Evolutionary conservation across 768 basidiomycete genomes (phyloP).

Genomic region (Asterophora parasitica): DNA sequence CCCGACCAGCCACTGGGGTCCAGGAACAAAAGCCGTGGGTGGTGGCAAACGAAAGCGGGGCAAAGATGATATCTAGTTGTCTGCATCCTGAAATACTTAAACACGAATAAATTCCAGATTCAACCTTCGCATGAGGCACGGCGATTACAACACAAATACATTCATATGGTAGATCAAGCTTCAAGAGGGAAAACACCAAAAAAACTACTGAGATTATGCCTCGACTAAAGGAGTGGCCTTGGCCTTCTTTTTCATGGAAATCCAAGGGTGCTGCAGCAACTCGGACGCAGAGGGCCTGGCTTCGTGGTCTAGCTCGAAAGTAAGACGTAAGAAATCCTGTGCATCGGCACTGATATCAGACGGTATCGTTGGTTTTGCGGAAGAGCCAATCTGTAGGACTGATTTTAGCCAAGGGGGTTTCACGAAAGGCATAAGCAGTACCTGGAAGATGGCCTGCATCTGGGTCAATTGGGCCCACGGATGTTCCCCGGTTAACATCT

Average conservation of each 20-base stretch:
- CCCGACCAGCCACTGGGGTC: constrained; percentile 92
- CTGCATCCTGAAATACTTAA: neutral
- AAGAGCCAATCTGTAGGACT: constrained; percentile 76
- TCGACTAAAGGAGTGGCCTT: constrained; percentile 12
- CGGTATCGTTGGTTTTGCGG: constrained; percentile 82
- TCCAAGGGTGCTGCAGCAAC: constrained; percentile 72
- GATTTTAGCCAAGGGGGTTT: neutral
- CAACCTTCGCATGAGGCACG: neutral
- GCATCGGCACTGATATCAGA: constrained; percentile 89
- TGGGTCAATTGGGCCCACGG: constrained; percentile 95
- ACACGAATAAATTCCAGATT: neutral
- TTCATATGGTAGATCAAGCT: constrained; percentile 1
- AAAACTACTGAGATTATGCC: constrained; percentile 1
- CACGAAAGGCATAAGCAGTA: constrained; percentile 24
- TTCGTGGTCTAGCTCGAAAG: constrained; percentile 83
- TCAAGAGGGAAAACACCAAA: constrained; percentile 8
- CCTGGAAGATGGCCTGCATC: constrained; percentile 99
- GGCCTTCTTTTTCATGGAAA: constrained; percentile 38
- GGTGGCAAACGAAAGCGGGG: constrained; percentile 39
- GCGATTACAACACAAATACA: constrained; percentile 10
- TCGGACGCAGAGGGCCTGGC: constrained; percentile 75
- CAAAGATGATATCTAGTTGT: constrained; percentile 17
- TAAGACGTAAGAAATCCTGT: constrained; percentile 77
- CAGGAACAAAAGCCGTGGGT: constrained; percentile 55
- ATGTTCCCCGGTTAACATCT: constrained; percentile 95